These are phyloP conservation scores for Populus hybrid DNA, from an alignment of 441 rosid species.

Conservation along the genomic window DNA sequence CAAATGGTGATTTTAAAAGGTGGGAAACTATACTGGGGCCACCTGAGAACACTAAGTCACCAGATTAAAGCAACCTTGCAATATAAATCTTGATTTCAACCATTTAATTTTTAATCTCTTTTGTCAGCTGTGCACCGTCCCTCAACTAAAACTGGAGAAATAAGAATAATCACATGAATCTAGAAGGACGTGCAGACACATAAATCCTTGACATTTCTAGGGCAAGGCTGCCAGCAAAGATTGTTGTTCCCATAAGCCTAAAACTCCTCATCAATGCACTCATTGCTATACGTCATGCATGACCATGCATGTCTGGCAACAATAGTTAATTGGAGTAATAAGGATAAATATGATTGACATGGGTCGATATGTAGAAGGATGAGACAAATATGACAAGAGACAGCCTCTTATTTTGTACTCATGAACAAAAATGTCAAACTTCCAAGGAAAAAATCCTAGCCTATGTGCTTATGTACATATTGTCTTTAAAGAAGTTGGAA, in stretches of 20 bases:
- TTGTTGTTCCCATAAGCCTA: not conserved
- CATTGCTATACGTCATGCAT: not conserved
- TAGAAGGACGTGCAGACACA: not conserved
- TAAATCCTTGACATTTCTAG: not conserved
- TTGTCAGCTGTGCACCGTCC: not conserved
- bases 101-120: not conserved
- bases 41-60: constrained; percentile 45
- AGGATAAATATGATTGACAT: not conserved
- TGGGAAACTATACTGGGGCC: constrained; percentile 80
- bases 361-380: not conserved
- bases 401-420: not conserved
- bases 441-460: not conserved
- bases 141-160: not conserved
- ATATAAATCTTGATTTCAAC: constrained; percentile 3
- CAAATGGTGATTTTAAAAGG: constrained; percentile 52
- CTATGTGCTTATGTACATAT: not conserved
- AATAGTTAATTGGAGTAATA: not conserved
- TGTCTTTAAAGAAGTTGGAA: not conserved
- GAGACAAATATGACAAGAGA: not conserved
- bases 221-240: not conserved
- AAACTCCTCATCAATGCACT: not conserved
- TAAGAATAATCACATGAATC: not conserved
- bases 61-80: constrained; percentile 1
- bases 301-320: not conserved
- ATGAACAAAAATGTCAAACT: not conserved